Base-by-base conservation (phyloP, 1,139 yeast species). In the Sugiyamaella sp. region DNA sequence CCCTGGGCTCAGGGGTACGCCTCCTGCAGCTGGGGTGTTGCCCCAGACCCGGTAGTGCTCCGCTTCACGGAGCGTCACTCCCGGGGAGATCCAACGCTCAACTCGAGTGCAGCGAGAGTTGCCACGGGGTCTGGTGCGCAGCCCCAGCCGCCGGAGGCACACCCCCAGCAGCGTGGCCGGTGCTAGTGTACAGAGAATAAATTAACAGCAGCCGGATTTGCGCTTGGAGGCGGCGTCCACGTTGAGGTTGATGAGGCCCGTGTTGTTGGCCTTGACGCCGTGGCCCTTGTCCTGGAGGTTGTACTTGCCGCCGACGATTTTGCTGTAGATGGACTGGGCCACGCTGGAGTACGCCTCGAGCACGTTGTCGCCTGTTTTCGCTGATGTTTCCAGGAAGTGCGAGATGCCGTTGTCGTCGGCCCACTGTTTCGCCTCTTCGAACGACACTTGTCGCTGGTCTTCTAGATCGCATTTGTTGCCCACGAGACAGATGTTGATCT, bases 351-450 rank as follows among this genome's bases (percentile, higher is more conserved):
- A 90, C 0, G 96, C 96, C 66, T 89, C 95, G 61, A 86, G 89
- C 29, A 90, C 97, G 63, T 89, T 86, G 54, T 90, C 85, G 63
- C 89, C 89, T 59, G 89, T 84, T 80, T 89, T 85, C 35, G 97
- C 97, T 60, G 93, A 84, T 1, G 97, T 89, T 71, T 90, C 97
- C 67, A 89, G 89, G 69, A 90, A 90, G 22, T 95, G 89, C n/a
- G 85, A 90, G 64, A 86, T 78, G 1, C 91, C 91, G 84, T 95
- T 86, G 55, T 82, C 85, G 60, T 84, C 84, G 44, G 96, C 89
- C 56, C 90, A 87, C 60, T 81, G 80, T 54, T 84, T 81, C 33
- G 96, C 97, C 65, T 89, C 96, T 59, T 85, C 93, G 50, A 84
- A 83, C 56, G 85, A 75, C 43, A 90, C 83, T 47, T 85, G 88